phyloP scores from a whole-genome alignment of 192 early-diverging fungal genomes.

The Rhizophlyctis rosea region DNA sequence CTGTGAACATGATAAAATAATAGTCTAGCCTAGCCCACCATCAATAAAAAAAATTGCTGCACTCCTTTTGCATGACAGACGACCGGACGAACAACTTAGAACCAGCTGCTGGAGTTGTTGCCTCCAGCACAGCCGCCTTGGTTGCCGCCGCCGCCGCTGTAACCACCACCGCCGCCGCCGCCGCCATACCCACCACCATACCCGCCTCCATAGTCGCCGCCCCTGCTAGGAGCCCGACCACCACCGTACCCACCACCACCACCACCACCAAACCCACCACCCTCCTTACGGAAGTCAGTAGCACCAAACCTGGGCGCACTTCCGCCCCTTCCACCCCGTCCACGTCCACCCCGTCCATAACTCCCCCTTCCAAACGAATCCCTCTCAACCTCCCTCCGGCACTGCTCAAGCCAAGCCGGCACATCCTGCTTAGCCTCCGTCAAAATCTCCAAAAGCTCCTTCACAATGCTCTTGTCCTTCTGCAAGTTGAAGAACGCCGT shows the following conservation, averaged over 20 bases:
- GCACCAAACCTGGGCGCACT: slow-evolving; percentile 7
- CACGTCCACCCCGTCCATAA: slow-evolving; percentile 45
- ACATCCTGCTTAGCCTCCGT: slow-evolving; percentile 94
- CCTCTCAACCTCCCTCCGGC: slow-evolving; percentile 38
- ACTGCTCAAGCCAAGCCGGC: slow-evolving; percentile 70
- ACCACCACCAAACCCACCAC: slow-evolving; percentile 10
- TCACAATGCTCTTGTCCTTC: slow-evolving; percentile 76
- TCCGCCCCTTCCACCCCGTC: slow-evolving; percentile 23
- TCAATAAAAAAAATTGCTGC: no score
- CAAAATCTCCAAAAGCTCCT: slow-evolving; percentile 82
- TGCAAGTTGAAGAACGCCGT: slow-evolving; percentile 93
- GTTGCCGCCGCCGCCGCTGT: slow-evolving; percentile 24
- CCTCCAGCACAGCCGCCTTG: neutral
- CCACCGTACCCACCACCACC: slow-evolving; percentile 21
- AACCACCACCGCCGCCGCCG: slow-evolving; percentile 2
- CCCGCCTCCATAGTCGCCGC: no score
- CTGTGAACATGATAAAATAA: no score
- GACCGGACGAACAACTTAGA: no score
- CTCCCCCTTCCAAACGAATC: slow-evolving; percentile 45
- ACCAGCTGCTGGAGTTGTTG: slow-evolving; percentile 8
- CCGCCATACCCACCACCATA: slow-evolving; percentile 30
- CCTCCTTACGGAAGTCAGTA: slow-evolving; percentile 30
- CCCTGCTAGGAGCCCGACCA: no score
- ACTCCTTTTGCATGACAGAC: no score
- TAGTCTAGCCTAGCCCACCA: no score